These are phyloP conservation scores for Trichoderma sp. DNA, from an alignment of 2,329 filamentous ascomycete species.

Conservation along the genomic window DNA sequence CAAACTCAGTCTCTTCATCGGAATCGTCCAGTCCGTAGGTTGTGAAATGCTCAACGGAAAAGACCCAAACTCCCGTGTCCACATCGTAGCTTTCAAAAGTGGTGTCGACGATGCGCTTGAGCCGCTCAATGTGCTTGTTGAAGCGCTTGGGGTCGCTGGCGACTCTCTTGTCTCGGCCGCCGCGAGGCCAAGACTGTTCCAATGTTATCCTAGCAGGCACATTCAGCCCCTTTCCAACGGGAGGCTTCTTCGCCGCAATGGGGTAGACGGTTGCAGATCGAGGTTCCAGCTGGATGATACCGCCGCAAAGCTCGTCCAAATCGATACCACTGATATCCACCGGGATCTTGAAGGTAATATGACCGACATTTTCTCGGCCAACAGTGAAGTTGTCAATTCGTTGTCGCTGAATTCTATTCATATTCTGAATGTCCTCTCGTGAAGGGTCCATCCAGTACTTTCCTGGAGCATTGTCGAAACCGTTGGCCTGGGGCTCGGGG, in stretches of 20 bases:
- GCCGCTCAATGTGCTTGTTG: conserved; percentile 77
- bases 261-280: conserved; percentile 88
- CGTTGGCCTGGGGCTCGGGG: conserved; percentile 28
- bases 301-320: conserved; percentile 73
- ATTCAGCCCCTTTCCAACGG: conserved; percentile 83
- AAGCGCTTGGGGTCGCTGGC: conserved; percentile 60
- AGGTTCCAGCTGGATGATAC: conserved; percentile 71
- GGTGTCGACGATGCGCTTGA: conserved; percentile 77
- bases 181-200: conserved; percentile 87
- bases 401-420: conserved; percentile 77
- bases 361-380: conserved; percentile 77
- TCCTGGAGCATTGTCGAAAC: conserved; percentile 56
- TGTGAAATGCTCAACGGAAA: conserved; percentile 93
- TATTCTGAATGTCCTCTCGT: conserved; percentile 68
- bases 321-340: conserved; percentile 81
- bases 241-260: conserved; percentile 71
- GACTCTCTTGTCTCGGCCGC: conserved; percentile 53
- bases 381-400: conserved; percentile 73
- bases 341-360: conserved; percentile 74
- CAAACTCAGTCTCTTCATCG: conserved; percentile 66
- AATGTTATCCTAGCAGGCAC: conserved; percentile 85
- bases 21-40: conserved; percentile 86
- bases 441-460: conserved; percentile 84
- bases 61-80: conserved; percentile 82
- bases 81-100: conserved; percentile 77